Percentiles rank a stretch among this genome's conserved stretches.
phyloP scores from a whole-genome alignment of 2,329 filamentous ascomycete genomes.

The Juglanconis sp. region DNA sequence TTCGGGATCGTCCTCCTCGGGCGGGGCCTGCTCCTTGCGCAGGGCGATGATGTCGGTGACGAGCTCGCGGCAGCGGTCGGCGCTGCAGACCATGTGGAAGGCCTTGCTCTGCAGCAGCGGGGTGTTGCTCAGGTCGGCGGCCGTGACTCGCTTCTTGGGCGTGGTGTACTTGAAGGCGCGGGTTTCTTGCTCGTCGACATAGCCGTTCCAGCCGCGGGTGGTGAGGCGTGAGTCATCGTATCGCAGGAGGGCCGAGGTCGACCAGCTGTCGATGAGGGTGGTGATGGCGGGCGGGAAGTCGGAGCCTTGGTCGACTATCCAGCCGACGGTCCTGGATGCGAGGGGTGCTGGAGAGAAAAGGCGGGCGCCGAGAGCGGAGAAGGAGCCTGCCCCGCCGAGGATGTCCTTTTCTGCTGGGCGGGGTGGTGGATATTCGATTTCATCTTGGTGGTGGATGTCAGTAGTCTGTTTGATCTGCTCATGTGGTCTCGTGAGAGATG shows the following conservation, averaged over 20 bases:
- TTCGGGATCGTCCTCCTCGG: constrained; percentile 24
- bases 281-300: constrained; percentile 75
- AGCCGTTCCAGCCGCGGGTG: constrained; percentile 91
- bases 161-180: constrained; percentile 83
- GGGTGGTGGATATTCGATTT: constrained; percentile 80
- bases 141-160: constrained; percentile 77
- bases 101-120: constrained; percentile 68
- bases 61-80: constrained; percentile 71
- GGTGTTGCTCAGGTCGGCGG: constrained; percentile 58
- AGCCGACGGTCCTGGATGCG: constrained; percentile 68
- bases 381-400: constrained; percentile 86
- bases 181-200: constrained; percentile 66
- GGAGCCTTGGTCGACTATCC: constrained; percentile 85
- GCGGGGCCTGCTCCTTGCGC: constrained; percentile 36
- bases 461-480: constrained; percentile 11
- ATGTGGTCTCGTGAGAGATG: not conserved
- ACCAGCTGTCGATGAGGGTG: constrained; percentile 67
- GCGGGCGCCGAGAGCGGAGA: constrained; percentile 82
- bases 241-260: constrained; percentile 69
- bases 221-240: constrained; percentile 66
- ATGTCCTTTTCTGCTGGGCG: constrained; percentile 68
- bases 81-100: constrained; percentile 86
- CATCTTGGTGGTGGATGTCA: constrained; percentile 51
- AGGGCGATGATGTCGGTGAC: constrained; percentile 66
- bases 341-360: constrained; percentile 70